phyloP scores from a whole-genome alignment of 352 stramenopile species.

The Globisporangium orthogonon region DNA sequence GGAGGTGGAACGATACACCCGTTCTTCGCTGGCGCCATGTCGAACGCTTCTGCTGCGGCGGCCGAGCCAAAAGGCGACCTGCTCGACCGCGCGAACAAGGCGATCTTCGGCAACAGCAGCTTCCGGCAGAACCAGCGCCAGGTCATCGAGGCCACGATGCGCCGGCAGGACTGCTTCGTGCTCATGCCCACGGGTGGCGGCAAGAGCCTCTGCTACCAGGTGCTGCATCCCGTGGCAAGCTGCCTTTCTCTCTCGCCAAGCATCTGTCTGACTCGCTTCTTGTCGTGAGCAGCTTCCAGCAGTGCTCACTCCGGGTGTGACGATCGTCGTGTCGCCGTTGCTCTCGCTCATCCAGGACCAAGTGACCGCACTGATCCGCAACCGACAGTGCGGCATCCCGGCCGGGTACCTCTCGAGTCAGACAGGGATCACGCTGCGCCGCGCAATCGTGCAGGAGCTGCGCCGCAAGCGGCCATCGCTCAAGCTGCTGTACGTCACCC shows the following conservation, averaged over 20 bases:
- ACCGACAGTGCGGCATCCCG: slow-evolving; percentile 50
- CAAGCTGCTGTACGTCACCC: slow-evolving; percentile 93
- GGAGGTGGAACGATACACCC: not conserved
- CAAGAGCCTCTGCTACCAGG: slow-evolving; percentile 92
- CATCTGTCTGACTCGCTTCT: not conserved
- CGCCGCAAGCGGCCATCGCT: slow-evolving; percentile 60
- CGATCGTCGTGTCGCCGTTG: slow-evolving; percentile 91
- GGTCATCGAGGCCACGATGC: slow-evolving; percentile 91
- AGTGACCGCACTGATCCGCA: slow-evolving; percentile 71
- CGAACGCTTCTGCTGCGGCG: not conserved
- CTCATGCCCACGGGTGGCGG: slow-evolving; percentile 93
- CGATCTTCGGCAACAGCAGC: slow-evolving; percentile 58
- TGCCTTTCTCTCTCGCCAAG: not conserved
- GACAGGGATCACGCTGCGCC: slow-evolving; percentile 52
- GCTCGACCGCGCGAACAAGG: slow-evolving; percentile 48
- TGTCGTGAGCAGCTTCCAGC: slow-evolving; percentile 28
- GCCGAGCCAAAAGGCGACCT: slow-evolving; percentile 16
- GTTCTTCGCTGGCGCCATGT: slow-evolving; percentile 2
- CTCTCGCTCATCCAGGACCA: slow-evolving; percentile 95
- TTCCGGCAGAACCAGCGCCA: slow-evolving; percentile 91
- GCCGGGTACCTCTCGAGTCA: slow-evolving; percentile 75
- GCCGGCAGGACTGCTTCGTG: slow-evolving; percentile 89
- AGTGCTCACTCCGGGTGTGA: slow-evolving; percentile 70
- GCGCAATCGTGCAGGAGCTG: slow-evolving; percentile 76
- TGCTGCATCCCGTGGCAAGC: slow-evolving; percentile 21